Conservation (phyloP, 2,329 filamentous ascomycete genomes). For the Colletotrichum costaricense region DNA sequence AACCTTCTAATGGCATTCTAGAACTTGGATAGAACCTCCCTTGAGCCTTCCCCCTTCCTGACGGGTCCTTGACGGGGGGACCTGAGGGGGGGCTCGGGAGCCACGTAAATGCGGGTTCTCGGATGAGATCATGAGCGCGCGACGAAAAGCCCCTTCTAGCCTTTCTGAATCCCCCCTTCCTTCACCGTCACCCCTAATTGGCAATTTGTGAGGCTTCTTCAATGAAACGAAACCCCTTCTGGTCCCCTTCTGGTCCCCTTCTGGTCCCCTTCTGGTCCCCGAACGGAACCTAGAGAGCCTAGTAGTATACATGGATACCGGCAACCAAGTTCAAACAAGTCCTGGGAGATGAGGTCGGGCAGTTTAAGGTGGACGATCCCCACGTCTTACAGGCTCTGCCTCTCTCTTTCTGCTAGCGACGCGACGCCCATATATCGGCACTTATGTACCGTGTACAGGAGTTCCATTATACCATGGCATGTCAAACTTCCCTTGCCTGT, state of each 20-base stretch:
- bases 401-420: not conserved
- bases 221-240: not conserved
- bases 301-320: not conserved
- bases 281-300: not conserved
- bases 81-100: not conserved
- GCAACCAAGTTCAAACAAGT: not conserved
- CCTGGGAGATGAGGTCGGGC: conserved; percentile 17
- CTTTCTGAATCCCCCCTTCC: not conserved
- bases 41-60: not conserved
- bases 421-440: no score
- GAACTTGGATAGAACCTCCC: not conserved
- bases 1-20: not conserved
- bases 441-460: conserved; percentile 8
- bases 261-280: not conserved
- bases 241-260: not conserved
- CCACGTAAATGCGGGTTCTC: not conserved
- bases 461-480: not conserved
- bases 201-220: not conserved
- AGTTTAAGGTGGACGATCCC: not conserved
- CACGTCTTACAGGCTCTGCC: not conserved
- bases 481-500: not conserved
- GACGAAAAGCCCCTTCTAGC: not conserved
- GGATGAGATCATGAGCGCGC: not conserved
- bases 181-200: not conserved
- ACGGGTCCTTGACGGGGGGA: not conserved